Percentiles rank a stretch among this genome's conserved stretches.
Evolutionary conservation across 352 stramenopile genomes (phyloP).

Genomic region (Halophytophthora polymorphica): DNA sequence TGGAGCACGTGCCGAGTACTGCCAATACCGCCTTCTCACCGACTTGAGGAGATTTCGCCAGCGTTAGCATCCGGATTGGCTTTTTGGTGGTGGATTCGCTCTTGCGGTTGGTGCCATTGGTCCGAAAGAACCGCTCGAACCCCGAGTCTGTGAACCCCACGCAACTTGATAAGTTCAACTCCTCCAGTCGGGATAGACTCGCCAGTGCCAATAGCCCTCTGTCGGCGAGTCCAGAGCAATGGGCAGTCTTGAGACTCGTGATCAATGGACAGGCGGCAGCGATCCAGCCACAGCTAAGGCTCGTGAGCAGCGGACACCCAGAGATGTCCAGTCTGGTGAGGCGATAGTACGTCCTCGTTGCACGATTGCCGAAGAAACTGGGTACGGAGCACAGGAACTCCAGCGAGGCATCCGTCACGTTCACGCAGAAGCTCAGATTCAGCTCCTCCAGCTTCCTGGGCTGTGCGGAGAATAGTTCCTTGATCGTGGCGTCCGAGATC

Average conservation of each 20-base stretch:
- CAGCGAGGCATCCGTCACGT: slow-evolving; percentile 50
- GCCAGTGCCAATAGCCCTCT: slow-evolving; percentile 54
- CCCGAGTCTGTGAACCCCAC: slow-evolving; percentile 35
- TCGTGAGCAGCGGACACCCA: slow-evolving; percentile 43
- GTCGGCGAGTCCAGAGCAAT: slow-evolving; percentile 47
- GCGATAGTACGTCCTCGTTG: slow-evolving; percentile 38
- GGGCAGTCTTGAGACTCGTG: slow-evolving; percentile 33
- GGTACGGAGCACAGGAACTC: slow-evolving; percentile 55
- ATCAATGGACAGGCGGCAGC: slow-evolving; percentile 60
- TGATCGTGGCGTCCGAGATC: slow-evolving; percentile 39
- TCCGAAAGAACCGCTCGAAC: slow-evolving; percentile 46
- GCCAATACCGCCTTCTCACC: slow-evolving; percentile 34
- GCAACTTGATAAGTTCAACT: slow-evolving; percentile 55
- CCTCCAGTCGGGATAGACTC: slow-evolving; percentile 43
- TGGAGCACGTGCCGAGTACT: slow-evolving; percentile 27
- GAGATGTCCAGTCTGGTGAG: slow-evolving; percentile 57
- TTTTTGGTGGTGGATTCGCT: slow-evolving; percentile 12
- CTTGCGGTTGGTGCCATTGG: slow-evolving; percentile 24
- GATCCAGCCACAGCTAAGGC: slow-evolving; percentile 58
- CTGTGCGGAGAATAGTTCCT: slow-evolving; percentile 43
- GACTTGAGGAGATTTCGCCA: slow-evolving; percentile 26
- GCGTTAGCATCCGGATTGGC: slow-evolving; percentile 17
- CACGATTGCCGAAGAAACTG: slow-evolving; percentile 48
- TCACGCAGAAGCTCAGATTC: slow-evolving; percentile 45
- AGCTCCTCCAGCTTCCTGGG: slow-evolving; percentile 53